Percentiles rank a stretch among this genome's conserved stretches.
These are phyloP conservation scores for Logfia minima DNA, from an alignment of 129 eudicot genomes.

Conservation along the genomic window DNA sequence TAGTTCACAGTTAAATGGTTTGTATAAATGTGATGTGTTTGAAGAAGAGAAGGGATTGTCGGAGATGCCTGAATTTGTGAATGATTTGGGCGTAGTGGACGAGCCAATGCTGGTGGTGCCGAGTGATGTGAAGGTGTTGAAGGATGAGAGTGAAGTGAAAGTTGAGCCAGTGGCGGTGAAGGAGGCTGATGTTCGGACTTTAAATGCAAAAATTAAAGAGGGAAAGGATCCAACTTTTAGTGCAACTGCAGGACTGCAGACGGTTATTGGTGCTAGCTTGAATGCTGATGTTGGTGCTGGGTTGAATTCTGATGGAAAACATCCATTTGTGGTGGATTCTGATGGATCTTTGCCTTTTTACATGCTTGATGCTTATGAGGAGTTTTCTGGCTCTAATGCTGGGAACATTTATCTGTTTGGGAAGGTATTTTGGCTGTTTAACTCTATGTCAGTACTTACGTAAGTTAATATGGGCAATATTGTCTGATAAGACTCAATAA, in stretches of 20 bases:
- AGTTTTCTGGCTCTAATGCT: constrained; percentile 66
- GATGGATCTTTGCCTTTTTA: constrained; percentile 87
- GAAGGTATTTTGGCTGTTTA: constrained; percentile 55
- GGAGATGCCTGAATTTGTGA: constrained; percentile 1
- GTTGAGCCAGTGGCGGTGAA: constrained; percentile 38
- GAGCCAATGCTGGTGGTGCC: constrained; percentile 20
- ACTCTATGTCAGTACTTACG: background rate
- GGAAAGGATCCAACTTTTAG: constrained; percentile 58
- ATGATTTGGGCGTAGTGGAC: constrained; percentile 21
- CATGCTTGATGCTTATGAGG: constrained; percentile 89
- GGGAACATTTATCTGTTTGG: constrained; percentile 92
- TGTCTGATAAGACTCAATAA: background rate
- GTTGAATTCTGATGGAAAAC: constrained; percentile 46
- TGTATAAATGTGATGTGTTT: constrained; percentile 15
- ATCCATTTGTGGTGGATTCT: constrained; percentile 63
- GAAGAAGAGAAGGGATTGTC: constrained; percentile 28
- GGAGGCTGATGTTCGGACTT: constrained; percentile 42
- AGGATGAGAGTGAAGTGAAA: constrained; percentile 42
- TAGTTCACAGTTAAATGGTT: constrained; percentile 7
- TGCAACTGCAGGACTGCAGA: constrained; percentile 81
- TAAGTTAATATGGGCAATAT: background rate
- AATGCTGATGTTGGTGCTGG: constrained; percentile 32
- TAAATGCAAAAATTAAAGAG: constrained; percentile 74
- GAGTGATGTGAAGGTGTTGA: constrained; percentile 8
- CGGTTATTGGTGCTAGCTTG: constrained; percentile 30